Percentiles rank a stretch among this genome's conserved stretches.
phyloP scores from a whole-genome alignment of 768 basidiomycete genomes.

The Boletus sp. region DNA sequence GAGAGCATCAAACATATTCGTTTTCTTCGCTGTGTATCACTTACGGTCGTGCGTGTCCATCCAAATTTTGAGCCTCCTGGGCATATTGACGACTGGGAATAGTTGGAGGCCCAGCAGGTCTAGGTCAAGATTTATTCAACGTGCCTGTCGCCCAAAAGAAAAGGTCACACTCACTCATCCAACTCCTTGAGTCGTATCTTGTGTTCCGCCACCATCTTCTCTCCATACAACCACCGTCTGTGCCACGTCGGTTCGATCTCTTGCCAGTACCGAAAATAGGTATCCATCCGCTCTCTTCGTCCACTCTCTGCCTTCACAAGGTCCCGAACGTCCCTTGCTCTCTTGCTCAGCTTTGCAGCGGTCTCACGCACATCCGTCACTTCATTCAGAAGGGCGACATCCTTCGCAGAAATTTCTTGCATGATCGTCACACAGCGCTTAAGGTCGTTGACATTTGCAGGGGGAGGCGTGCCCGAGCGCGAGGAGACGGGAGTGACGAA shows the following conservation, averaged over 20 bases:
- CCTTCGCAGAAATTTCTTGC: constrained; percentile 19
- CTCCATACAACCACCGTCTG: constrained; percentile 25
- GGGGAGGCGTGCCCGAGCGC: constrained; percentile 19
- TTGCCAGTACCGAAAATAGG: constrained; percentile 28
- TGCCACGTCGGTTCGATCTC: constrained; percentile 23
- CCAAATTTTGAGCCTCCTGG: neutral
- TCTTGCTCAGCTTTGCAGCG: constrained; percentile 19
- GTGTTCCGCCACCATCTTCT: neutral
- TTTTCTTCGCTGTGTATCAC: neutral
- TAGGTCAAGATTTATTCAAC: neutral
- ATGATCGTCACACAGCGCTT: constrained; percentile 26
- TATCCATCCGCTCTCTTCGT: constrained; percentile 26
- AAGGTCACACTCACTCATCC: constrained; percentile 1
- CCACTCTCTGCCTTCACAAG: constrained; percentile 22
- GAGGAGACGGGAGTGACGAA: constrained; percentile 24
- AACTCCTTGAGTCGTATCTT: neutral
- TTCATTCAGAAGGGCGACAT: constrained; percentile 13
- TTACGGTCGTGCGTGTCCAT: neutral
- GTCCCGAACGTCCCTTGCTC: constrained; percentile 21
- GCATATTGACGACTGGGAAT: neutral
- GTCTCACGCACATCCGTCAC: constrained; percentile 7
- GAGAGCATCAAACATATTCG: neutral
- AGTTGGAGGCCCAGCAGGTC: constrained; percentile 11
- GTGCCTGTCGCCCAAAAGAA: neutral
- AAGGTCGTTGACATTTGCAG: constrained; percentile 17